Base-by-base conservation (phyloP, 2,329 filamentous ascomycete genomes). In the Kalmusia sp. region DNA sequence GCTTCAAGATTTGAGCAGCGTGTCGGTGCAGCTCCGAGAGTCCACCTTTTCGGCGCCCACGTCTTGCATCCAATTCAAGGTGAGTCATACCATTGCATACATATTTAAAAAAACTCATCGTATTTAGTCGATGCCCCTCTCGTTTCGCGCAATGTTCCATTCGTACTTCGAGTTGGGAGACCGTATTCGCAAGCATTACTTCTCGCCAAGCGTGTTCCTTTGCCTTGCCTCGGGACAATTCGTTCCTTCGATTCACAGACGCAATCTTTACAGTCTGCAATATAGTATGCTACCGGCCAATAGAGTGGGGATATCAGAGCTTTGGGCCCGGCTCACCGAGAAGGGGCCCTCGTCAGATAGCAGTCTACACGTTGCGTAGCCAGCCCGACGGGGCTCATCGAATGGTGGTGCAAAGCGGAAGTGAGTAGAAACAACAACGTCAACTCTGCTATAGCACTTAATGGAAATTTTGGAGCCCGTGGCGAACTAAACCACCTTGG, bases 111-210 rank as follows among this genome's bases (percentile, higher is more conserved):
- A 51, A 33, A 25, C 21, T 47, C 17, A 52, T 25, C 21, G 6
- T 1, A 14, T 14, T 3, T 17, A 70, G 64, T 93, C 93, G 3
- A 90, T 96, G 6, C 93, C 95, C 2, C 84, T 99, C 6, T 87
- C 91, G 3, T 90, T 98, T 62, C 85, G 88, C n/a, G 91, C 90
- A 65, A 98, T 98, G 86, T 98, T 99, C 75, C 86, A 96, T 55
- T 93, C 98, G 68, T 99, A 99, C 77, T 96, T 96, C 70, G 92
- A 97, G 73, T 91, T 99, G 67, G 92, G 90, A 24, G 87, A 91
- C 58, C 91, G 95, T 41, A 91, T 99, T 57, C 88, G 92, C 52
- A 96, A 96, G 73, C 95, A 99, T 77, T 99, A 99, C 73, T 82
- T 98, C 37, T 93, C 92, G 0, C 92, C 92, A 0, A 85, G 88